Base-by-base conservation (phyloP, 2,329 filamentous ascomycete species). In the Mycosphaerella arachidis region DNA sequence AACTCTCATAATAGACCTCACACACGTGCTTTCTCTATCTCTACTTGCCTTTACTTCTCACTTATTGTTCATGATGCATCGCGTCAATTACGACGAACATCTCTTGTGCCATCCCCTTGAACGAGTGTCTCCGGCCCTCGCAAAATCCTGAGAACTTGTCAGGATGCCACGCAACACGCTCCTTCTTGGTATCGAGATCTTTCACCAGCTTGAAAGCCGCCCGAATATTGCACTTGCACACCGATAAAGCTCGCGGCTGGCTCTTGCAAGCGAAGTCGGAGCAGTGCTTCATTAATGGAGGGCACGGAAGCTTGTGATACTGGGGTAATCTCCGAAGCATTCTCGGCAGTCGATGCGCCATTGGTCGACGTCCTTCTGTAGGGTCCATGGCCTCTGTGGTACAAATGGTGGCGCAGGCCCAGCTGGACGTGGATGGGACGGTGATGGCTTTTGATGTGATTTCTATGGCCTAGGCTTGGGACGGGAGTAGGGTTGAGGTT, bases 1-100 rank as follows among this genome's bases (percentile, higher is more conserved):
- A n/a, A n/a, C n/a, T n/a, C n/a, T n/a, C n/a, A n/a, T n/a, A n/a
- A n/a, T n/a, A n/a, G n/a, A n/a, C n/a, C n/a, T n/a, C n/a, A n/a
- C n/a, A n/a, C n/a, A n/a, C n/a, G n/a, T n/a, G n/a, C n/a, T n/a
- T n/a, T n/a, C n/a, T n/a, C n/a, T n/a, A n/a, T n/a, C n/a, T n/a
- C n/a, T n/a, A n/a, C n/a, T n/a, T n/a, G n/a, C n/a, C n/a, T n/a
- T 40, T 12, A 59, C 40, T 51, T n/a, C 35, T 31, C 13, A 43
- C 37, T n/a, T 43, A 43, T n/a, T 2, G 3, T n/a, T 52, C 58
- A 24, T 35, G 18, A 33, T 52, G 53, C 58, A 63, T 55, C 30
- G 50, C 40, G 16, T 55, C 35, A n/a, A 61, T 18, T 6, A 63
- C 58, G 2, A 64, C 56, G 24, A 62, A 64, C n/a, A 64, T 18